Percentiles rank a stretch among this genome's conserved stretches.
These are phyloP conservation scores for Trichothecium sympodiale DNA, from an alignment of 2,329 filamentous ascomycete species.

Conservation along the genomic window DNA sequence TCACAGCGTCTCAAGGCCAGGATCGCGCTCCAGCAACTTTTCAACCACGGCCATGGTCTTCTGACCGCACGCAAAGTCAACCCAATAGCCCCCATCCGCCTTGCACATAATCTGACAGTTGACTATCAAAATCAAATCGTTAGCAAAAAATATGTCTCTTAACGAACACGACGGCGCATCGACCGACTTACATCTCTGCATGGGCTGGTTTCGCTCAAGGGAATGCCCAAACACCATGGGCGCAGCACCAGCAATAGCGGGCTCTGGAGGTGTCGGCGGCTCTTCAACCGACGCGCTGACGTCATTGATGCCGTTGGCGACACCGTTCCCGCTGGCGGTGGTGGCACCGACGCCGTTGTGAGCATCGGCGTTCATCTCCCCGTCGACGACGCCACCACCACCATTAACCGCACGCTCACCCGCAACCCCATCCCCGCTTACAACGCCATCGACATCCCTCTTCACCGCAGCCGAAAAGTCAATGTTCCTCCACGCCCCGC, in stretches of 20 bases:
- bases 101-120: conserved; percentile 8
- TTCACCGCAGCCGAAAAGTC: conserved; percentile 6
- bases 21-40: conserved; percentile 7
- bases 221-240: conserved; percentile 8
- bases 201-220: conserved; percentile 3
- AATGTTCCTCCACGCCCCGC: conserved; percentile 8
- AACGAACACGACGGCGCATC: too few relatives aligned
- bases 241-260: neutral
- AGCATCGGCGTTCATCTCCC: too few relatives aligned
- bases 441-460: neutral
- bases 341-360: conserved; percentile 46
- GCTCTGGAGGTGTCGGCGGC: neutral
- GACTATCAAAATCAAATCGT: conserved; percentile 4
- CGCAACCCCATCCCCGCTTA: too few relatives aligned
- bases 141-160: neutral
- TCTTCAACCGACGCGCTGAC: too few relatives aligned
- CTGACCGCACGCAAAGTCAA: conserved; percentile 6
- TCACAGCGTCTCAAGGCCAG: conserved; percentile 7
- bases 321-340: conserved; percentile 78
- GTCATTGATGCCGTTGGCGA: too few relatives aligned
- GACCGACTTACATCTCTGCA: conserved; percentile 6
- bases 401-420: too few relatives aligned
- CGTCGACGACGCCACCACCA: too few relatives aligned
- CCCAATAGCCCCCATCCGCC: conserved; percentile 10
- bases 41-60: conserved; percentile 7